These are phyloP conservation scores for Pecoramyces ruminantium DNA, from an alignment of 192 early-diverging fungal species.

Conservation along the genomic window DNA sequence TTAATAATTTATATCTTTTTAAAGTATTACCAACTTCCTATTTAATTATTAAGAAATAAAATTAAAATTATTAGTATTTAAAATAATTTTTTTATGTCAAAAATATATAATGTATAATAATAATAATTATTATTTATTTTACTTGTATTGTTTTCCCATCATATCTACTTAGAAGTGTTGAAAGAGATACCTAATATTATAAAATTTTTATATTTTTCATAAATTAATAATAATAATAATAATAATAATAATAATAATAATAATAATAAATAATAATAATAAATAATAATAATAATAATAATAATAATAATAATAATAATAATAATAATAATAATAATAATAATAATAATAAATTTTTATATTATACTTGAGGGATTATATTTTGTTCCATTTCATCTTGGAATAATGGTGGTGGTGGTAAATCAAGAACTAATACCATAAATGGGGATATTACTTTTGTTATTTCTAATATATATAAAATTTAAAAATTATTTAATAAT, in stretches of 20 bases:
- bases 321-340: too few species aligned
- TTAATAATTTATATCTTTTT: conserved; percentile 53
- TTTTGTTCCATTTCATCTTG: conserved; percentile 65
- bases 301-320: too few species aligned
- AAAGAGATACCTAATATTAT: conserved; percentile 40
- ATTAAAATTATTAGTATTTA: background rate
- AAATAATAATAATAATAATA: too few species aligned
- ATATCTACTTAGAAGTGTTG: conserved; percentile 64
- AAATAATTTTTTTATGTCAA: background rate
- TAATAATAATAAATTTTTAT: too few species aligned
- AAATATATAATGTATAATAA: too few species aligned
- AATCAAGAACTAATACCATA: conserved; percentile 69
- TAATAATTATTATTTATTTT: background rate
- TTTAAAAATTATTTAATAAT: too few species aligned
- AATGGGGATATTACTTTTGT: conserved; percentile 48
- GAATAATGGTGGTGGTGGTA: conserved; percentile 81
- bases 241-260: too few species aligned
- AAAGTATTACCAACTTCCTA: conserved; percentile 32
- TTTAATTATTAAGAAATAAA: background rate
- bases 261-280: too few species aligned
- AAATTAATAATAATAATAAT: too few species aligned
- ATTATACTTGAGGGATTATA: conserved; percentile 86
- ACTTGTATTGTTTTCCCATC: conserved; percentile 58
- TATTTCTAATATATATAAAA: conserved; percentile 22
- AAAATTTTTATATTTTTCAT: too few species aligned